phyloP scores from a whole-genome alignment of 2,329 filamentous ascomycete genomes.

The Escovopsis sp. region DNA sequence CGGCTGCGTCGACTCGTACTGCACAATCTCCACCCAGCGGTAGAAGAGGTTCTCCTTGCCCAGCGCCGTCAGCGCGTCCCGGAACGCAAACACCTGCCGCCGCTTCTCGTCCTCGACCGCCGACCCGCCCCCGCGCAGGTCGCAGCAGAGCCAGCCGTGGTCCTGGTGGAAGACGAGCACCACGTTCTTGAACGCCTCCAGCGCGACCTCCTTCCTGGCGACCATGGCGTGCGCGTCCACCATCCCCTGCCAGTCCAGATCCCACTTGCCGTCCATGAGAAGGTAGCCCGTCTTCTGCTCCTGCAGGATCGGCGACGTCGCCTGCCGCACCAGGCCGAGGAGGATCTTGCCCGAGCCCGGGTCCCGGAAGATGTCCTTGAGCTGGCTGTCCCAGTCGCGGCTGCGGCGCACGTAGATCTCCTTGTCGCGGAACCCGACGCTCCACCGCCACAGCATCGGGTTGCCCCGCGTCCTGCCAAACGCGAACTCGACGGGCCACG shows the following conservation, averaged over 20 bases:
- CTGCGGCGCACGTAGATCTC: conserved; percentile 75
- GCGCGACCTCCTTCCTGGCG: conserved; percentile 41
- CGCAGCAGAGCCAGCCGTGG: conserved; percentile 48
- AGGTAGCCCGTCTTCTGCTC: conserved; percentile 75
- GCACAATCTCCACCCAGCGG: conserved; percentile 82
- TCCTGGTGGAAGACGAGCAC: conserved; percentile 55
- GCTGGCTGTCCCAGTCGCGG: conserved; percentile 51
- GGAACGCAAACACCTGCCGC: conserved; percentile 67
- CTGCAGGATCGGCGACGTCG: conserved; percentile 52
- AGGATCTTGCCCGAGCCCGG: conserved; percentile 41
- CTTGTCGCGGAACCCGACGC: conserved; percentile 58
- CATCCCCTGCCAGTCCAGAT: conserved; percentile 77
- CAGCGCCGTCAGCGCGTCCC: conserved; percentile 56
- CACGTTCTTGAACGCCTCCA: conserved; percentile 56
- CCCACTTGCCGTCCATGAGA: conserved; percentile 73
- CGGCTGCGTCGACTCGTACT: conserved; percentile 68
- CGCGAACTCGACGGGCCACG: conserved; percentile 63
- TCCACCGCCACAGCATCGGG: conserved; percentile 59
- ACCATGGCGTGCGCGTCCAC: conserved; percentile 55
- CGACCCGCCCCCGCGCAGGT: conserved; percentile 42
- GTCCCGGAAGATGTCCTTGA: conserved; percentile 40
- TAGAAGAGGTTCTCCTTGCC: conserved; percentile 86
- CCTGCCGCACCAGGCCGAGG: conserved; percentile 47
- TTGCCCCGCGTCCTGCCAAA: conserved; percentile 41
- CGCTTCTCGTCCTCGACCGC: conserved; percentile 47